These are phyloP conservation scores for Neophaeococcomyces aloes DNA, from an alignment of 2,329 filamentous ascomycete species.

Conservation along the genomic window DNA sequence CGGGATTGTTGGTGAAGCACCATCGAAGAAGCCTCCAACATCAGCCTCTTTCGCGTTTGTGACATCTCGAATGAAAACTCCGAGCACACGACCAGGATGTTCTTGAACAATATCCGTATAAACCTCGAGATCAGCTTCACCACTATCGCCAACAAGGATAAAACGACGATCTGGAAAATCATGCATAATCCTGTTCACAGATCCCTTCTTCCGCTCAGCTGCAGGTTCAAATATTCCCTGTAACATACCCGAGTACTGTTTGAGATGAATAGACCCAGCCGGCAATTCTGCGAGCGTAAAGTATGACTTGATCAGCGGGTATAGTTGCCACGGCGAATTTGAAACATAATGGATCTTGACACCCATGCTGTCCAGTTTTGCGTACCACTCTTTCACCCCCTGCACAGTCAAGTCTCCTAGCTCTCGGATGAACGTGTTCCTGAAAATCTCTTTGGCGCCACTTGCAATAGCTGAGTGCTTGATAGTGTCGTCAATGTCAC, in stretches of 20 bases:
- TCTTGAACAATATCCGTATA: conserved; percentile 86
- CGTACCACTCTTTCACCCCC: conserved; percentile 87
- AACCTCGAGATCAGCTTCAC: conserved; percentile 91
- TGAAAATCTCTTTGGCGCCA: conserved; percentile 87
- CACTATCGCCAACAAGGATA: conserved; percentile 86
- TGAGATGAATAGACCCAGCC: conserved; percentile 82
- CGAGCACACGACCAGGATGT: conserved; percentile 72
- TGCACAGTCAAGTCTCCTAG: conserved; percentile 70
- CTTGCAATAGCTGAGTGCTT: conserved; percentile 85
- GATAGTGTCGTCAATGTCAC: conserved; percentile 94
- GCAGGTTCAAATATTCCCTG: conserved; percentile 98
- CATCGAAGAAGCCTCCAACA: conserved; percentile 62
- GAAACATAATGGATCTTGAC: conserved; percentile 94
- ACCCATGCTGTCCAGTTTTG: conserved; percentile 61
- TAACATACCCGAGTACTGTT: conserved; percentile 93
- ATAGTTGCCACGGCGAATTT: conserved; percentile 98
- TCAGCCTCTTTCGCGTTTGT: conserved; percentile 57
- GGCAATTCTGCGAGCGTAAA: conserved; percentile 74
- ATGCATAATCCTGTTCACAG: conserved; percentile 69
- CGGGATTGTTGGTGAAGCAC: too few relatives aligned
- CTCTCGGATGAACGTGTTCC: conserved; percentile 88
- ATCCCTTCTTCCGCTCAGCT: conserved; percentile 83
- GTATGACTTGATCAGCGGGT: conserved; percentile 75
- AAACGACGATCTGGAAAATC: conserved; percentile 89
- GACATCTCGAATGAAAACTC: conserved; percentile 89